phyloP scores from a whole-genome alignment of 106 monocot genomes.

The Gastrodia elata region DNA sequence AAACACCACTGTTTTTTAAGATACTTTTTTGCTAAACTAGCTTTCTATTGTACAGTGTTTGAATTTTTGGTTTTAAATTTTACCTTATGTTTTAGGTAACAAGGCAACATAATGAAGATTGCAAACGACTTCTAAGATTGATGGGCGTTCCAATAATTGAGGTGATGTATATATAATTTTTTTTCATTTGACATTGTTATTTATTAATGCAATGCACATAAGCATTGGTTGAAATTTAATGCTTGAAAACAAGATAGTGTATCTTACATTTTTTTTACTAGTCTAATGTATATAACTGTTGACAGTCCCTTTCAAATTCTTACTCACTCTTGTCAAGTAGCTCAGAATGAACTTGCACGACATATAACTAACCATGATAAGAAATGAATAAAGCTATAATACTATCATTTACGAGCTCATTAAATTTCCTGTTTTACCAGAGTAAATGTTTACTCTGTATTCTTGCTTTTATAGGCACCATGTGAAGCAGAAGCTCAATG shows the following conservation, averaged over 20 bases:
- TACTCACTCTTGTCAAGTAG: background rate
- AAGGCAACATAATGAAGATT: constrained; percentile 85
- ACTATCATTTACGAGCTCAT: background rate
- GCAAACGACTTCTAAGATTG: constrained; percentile 73
- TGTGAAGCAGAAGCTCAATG: constrained; percentile 89
- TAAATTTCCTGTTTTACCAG: background rate
- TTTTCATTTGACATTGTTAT: background rate
- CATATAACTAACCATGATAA: background rate
- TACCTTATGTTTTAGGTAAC: constrained; percentile 42
- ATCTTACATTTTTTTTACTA: background rate
- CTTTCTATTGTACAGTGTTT: background rate
- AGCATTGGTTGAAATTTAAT: background rate
- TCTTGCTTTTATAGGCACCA: constrained; percentile 45
- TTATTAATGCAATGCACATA: background rate
- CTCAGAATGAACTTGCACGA: background rate
- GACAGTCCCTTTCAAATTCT: background rate
- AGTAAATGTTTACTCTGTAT: background rate
- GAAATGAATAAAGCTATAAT: background rate
- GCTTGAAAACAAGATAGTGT: background rate
- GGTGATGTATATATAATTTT: constrained; percentile 18
- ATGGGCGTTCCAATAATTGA: constrained; percentile 87
- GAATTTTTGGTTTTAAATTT: background rate
- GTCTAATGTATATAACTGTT: background rate
- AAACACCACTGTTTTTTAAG: background rate
- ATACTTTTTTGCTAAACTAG: background rate